Percentiles rank a stretch among this genome's conserved stretches.
Evolutionary conservation across 768 basidiomycete species (phyloP).

Genomic region (Tricholoma sp.): DNA sequence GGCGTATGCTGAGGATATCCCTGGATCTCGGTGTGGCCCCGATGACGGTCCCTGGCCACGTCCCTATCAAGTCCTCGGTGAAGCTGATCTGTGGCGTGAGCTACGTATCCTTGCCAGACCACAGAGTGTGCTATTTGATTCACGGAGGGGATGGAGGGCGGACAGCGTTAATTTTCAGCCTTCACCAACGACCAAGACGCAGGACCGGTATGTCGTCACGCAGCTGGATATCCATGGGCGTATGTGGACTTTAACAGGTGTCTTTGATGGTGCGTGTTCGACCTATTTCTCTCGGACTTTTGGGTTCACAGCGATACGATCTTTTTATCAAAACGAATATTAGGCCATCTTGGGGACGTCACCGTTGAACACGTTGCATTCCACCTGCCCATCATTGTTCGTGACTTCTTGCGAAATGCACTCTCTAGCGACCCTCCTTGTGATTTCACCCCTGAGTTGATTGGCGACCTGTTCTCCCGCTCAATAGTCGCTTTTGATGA

Average conservation of each 20-base stretch:
- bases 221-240: constrained; percentile 51
- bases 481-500: constrained; percentile 61
- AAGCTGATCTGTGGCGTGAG: constrained; percentile 49
- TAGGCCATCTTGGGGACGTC: constrained; percentile 66
- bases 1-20: constrained; percentile 57
- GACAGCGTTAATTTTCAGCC: constrained; percentile 69
- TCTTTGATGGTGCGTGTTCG: constrained; percentile 56
- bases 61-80: constrained; percentile 45
- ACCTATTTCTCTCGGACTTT: background rate
- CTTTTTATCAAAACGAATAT: constrained; percentile 7
- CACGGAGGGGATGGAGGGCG: constrained; percentile 31
- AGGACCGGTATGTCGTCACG: constrained; percentile 61
- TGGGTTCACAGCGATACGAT: background rate
- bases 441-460: constrained; percentile 39
- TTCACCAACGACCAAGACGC: constrained; percentile 45
- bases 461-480: constrained; percentile 52
- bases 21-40: constrained; percentile 55
- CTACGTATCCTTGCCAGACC: constrained; percentile 48
- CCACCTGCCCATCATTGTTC: constrained; percentile 64
- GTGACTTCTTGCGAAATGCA: constrained; percentile 48
- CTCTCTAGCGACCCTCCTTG: constrained; percentile 33
- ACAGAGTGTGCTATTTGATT: constrained; percentile 35
- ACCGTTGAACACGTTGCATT: constrained; percentile 66
- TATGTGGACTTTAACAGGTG: constrained; percentile 61
- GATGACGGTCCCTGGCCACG: constrained; percentile 67